Conservation (phyloP, 2,329 filamentous ascomycete genomes). For the Camillea tinctor region DNA sequence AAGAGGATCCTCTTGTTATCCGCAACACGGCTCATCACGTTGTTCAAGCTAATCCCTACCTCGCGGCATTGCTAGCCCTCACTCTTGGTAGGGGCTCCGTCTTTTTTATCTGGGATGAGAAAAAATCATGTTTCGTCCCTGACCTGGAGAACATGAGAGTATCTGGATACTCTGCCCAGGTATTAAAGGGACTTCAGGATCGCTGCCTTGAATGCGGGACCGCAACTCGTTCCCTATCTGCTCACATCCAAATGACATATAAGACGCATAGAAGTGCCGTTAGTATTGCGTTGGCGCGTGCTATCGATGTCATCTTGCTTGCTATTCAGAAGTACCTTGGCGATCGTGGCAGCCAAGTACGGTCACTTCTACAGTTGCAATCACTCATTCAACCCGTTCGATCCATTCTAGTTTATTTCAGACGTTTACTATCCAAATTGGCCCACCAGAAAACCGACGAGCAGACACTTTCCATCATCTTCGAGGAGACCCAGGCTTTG, state of each 20-base stretch:
- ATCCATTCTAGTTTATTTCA: constrained; percentile 51
- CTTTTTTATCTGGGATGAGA: constrained; percentile 63
- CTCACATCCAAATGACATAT: constrained; percentile 48
- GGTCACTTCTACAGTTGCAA: constrained; percentile 54
- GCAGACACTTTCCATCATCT: constrained; percentile 59
- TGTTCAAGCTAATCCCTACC: constrained; percentile 49
- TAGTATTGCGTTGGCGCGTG: constrained; percentile 52
- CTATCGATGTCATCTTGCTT: constrained; percentile 46
- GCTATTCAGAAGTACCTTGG: constrained; percentile 51
- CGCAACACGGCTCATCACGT: constrained; percentile 40
- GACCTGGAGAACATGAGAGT: constrained; percentile 48
- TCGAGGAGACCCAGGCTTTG: constrained; percentile 59
- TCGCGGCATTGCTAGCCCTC: constrained; percentile 61
- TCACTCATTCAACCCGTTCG: constrained; percentile 46
- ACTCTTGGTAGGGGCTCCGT: constrained; percentile 70
- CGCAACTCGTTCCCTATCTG: constrained; percentile 43
- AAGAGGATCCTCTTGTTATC: constrained; percentile 40
- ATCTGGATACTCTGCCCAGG: constrained; percentile 54
- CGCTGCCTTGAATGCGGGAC: constrained; percentile 49
- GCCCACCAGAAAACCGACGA: constrained; percentile 52
- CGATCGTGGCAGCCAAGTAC: constrained; percentile 38
- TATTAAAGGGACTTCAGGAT: constrained; percentile 46
- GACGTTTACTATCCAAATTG: constrained; percentile 48
- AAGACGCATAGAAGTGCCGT: constrained; percentile 43
- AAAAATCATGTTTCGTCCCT: constrained; percentile 51